Percentiles rank a stretch among this genome's conserved stretches.
phyloP scores from a whole-genome alignment of 2,329 filamentous ascomycete genomes.

The Sarocladium strictum region DNA sequence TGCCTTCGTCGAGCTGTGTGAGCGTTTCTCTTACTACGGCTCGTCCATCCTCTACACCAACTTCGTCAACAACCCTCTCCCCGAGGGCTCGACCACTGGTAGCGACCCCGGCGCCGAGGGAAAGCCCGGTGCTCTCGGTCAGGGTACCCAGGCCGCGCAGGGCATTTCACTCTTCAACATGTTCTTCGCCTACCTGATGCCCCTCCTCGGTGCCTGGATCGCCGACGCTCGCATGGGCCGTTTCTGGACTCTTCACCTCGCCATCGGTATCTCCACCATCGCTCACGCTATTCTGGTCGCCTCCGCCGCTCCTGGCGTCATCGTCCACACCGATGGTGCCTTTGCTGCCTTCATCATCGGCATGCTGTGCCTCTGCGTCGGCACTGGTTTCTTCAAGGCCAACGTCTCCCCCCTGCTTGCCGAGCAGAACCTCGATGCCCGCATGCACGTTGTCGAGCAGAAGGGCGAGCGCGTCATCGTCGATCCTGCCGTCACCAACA shows the following conservation, averaged over 20 bases:
- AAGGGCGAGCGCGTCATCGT: slow-evolving; percentile 62
- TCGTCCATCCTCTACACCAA: slow-evolving; percentile 64
- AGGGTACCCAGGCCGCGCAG: slow-evolving; percentile 51
- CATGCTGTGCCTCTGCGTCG: slow-evolving; percentile 47
- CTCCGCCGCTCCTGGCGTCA: slow-evolving; percentile 57
- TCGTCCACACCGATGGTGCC: slow-evolving; percentile 49
- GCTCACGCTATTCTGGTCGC: slow-evolving; percentile 63
- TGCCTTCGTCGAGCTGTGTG: slow-evolving; percentile 67
- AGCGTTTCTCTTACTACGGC: slow-evolving; percentile 75
- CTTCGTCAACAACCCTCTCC: slow-evolving; percentile 53
- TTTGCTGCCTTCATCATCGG: slow-evolving; percentile 66
- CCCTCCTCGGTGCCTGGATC: slow-evolving; percentile 47
- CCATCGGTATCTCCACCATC: slow-evolving; percentile 58
- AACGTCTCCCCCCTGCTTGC: slow-evolving; percentile 70
- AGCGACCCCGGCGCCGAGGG: slow-evolving; percentile 27
- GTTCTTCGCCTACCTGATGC: slow-evolving; percentile 58
- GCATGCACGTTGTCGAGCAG: slow-evolving; percentile 49
- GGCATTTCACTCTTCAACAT: slow-evolving; percentile 47
- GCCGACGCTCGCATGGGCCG: slow-evolving; percentile 69
- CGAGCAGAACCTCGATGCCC: slow-evolving; percentile 59
- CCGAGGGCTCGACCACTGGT: slow-evolving; percentile 47
- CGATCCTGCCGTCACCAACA: slow-evolving; percentile 62
- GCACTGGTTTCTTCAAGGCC: slow-evolving; percentile 76
- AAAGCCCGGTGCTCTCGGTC: slow-evolving; percentile 47
- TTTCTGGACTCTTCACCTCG: slow-evolving; percentile 66